phyloP scores from a whole-genome alignment of 2,329 filamentous ascomycete species.

The Pestalotiopsis sp. region DNA sequence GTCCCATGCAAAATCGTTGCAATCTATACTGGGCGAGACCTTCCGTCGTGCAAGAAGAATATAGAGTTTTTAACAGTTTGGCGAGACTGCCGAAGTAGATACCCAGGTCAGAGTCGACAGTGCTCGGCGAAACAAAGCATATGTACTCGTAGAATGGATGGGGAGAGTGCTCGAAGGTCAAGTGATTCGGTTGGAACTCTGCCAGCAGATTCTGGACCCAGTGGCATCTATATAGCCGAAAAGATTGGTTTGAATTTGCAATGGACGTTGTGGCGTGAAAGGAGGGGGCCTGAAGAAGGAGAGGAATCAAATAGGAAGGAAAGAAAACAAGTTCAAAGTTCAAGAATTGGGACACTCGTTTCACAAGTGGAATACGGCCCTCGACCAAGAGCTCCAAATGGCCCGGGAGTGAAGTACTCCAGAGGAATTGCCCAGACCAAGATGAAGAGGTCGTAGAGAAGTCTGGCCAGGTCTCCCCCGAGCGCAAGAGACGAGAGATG shows the following conservation, averaged over 20 bases:
- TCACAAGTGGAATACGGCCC: constrained; percentile 28
- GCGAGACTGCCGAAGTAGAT: background rate
- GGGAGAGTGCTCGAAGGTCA: background rate
- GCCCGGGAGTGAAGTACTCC: constrained; percentile 17
- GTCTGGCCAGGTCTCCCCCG: constrained; percentile 23
- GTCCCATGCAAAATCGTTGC: background rate
- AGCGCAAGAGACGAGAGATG: constrained; percentile 25
- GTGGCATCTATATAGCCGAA: constrained; percentile 38
- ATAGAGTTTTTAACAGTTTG: background rate
- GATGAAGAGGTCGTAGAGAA: constrained; percentile 25
- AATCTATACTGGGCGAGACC: background rate
- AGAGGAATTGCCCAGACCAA: constrained; percentile 30
- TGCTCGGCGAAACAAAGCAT: background rate
- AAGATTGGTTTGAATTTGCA: background rate
- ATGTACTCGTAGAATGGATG: background rate
- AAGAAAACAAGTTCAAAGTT: constrained; percentile 21
- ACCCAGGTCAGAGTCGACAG: background rate
- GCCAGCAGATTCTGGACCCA: background rate
- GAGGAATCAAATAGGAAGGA: background rate
- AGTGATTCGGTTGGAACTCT: background rate
- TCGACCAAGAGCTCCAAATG: constrained; percentile 26
- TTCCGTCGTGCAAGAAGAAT: background rate
- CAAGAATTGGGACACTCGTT: constrained; percentile 25
- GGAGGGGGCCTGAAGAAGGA: background rate
- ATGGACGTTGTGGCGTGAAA: background rate